Percentiles rank a stretch among this genome's conserved stretches.
These are phyloP conservation scores for Pseudophaeomoniella oleicola DNA, from an alignment of 2,329 filamentous ascomycete species.

Conservation along the genomic window DNA sequence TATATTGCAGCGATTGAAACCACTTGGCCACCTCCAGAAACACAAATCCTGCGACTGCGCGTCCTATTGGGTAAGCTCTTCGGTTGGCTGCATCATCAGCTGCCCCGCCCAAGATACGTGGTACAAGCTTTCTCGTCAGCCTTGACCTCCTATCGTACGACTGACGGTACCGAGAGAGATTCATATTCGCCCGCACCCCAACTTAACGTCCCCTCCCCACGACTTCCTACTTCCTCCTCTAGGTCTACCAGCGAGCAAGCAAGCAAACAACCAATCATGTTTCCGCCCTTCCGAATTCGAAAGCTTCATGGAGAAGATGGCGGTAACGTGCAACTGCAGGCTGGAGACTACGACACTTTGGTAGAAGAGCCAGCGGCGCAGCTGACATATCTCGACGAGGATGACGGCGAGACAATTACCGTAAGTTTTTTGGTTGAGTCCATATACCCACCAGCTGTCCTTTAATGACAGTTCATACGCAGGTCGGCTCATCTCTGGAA, in stretches of 20 bases:
- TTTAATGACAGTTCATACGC: constrained; percentile 1
- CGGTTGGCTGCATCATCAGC: too few species aligned
- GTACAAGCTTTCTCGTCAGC: not conserved
- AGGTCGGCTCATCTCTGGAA: constrained; percentile 33
- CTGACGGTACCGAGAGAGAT: too few species aligned
- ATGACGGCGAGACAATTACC: constrained; percentile 30
- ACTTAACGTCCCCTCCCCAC: too few species aligned
- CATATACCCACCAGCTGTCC: not conserved
- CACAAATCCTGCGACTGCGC: too few species aligned
- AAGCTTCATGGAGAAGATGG: constrained; percentile 9
- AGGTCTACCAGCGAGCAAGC: not conserved
- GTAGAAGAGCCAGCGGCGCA: constrained; percentile 24
- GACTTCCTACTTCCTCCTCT: too few species aligned
- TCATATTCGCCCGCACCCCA: too few species aligned
- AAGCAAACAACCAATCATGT: not conserved
- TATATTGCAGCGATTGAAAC: too few species aligned
- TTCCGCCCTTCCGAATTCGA: constrained; percentile 10
- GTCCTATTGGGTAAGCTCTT: too few species aligned
- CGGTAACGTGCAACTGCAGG: constrained; percentile 24
- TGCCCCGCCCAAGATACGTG: too few species aligned
- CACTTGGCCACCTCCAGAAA: too few species aligned
- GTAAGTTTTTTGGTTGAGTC: constrained; percentile 16
- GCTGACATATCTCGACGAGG: constrained; percentile 29
- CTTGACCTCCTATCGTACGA: too few species aligned
- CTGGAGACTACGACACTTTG: constrained; percentile 28